Conservation (phyloP, 116 monocot genomes). For the Papilionanthe hybrid region DNA sequence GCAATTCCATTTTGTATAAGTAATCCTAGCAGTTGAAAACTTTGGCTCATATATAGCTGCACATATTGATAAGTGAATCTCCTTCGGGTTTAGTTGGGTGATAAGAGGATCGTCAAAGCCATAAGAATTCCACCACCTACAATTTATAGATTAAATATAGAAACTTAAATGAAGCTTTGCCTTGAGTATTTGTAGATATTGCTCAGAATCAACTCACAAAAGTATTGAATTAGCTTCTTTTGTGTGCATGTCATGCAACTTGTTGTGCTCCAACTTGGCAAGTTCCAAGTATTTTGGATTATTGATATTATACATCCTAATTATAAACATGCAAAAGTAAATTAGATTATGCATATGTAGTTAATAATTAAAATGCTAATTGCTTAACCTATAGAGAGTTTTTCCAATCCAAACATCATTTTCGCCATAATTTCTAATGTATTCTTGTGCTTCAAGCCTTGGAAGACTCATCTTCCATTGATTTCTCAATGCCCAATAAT, state of each 20-base stretch:
- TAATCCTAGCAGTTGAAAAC: slow-evolving; percentile 14
- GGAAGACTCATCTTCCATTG: too few relatives aligned
- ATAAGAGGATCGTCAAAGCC: slow-evolving; percentile 15
- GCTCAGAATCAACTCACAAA: too few relatives aligned
- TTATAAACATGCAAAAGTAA: not conserved
- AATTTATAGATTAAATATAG: not conserved
- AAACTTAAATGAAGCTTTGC: too few relatives aligned
- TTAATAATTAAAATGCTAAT: not conserved
- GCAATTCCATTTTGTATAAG: slow-evolving; percentile 33
- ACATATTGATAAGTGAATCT: slow-evolving; percentile 31
- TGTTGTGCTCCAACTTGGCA: slow-evolving; percentile 26
- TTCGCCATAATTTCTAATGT: slow-evolving; percentile 21
- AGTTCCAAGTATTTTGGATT: slow-evolving; percentile 29
- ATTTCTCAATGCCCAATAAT: too few relatives aligned
- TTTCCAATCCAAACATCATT: slow-evolving; percentile 28
- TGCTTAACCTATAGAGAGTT: slow-evolving; percentile 11
- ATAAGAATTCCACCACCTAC: slow-evolving; percentile 30
- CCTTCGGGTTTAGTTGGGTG: slow-evolving; percentile 13
- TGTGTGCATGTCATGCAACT: too few relatives aligned
- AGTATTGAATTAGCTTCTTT: too few relatives aligned
- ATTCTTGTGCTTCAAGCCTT: slow-evolving; percentile 18
- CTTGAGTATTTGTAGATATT: too few relatives aligned
- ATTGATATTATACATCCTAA: slow-evolving; percentile 32
- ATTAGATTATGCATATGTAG: too few relatives aligned
- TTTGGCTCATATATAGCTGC: slow-evolving; percentile 26